Conservation (phyloP, 2,329 filamentous ascomycete genomes). For the Botryotinia narcissicola region DNA sequence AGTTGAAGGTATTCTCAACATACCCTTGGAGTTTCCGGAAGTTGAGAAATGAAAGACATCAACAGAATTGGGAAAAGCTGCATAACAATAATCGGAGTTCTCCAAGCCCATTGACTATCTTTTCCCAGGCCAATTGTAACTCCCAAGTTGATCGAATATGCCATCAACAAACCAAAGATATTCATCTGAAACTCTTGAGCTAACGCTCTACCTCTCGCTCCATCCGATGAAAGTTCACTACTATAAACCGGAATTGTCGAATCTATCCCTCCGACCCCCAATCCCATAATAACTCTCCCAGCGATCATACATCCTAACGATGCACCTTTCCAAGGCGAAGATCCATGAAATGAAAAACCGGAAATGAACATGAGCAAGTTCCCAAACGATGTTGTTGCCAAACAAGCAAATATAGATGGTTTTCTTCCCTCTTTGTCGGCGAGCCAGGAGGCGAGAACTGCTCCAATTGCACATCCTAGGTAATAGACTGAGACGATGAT, state of each 20-base stretch:
- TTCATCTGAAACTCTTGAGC: slow-evolving; percentile 65
- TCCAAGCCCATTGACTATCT: slow-evolving; percentile 59
- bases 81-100: slow-evolving; percentile 59
- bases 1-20: neutral
- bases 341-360: slow-evolving; percentile 46
- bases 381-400: slow-evolving; percentile 52
- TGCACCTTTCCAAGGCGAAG: slow-evolving; percentile 47
- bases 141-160: slow-evolving; percentile 57
- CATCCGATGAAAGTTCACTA: slow-evolving; percentile 55
- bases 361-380: slow-evolving; percentile 60
- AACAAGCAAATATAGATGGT: slow-evolving; percentile 53
- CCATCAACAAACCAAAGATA: slow-evolving; percentile 60
- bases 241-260: slow-evolving; percentile 60
- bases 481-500: slow-evolving; percentile 60
- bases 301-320: slow-evolving; percentile 43
- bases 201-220: slow-evolving; percentile 54
- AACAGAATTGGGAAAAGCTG: slow-evolving; percentile 56
- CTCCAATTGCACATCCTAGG: slow-evolving; percentile 57
- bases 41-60: slow-evolving; percentile 49
- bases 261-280: slow-evolving; percentile 60
- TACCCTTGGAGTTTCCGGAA: slow-evolving; percentile 55
- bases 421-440: slow-evolving; percentile 55
- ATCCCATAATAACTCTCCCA: slow-evolving; percentile 48
- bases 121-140: slow-evolving; percentile 55
- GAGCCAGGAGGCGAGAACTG: slow-evolving; percentile 54